Percentiles rank a stretch among this genome's conserved stretches.
Evolutionary conservation across 768 basidiomycete species (phyloP).

Genomic region (Tephrocybe sp.): DNA sequence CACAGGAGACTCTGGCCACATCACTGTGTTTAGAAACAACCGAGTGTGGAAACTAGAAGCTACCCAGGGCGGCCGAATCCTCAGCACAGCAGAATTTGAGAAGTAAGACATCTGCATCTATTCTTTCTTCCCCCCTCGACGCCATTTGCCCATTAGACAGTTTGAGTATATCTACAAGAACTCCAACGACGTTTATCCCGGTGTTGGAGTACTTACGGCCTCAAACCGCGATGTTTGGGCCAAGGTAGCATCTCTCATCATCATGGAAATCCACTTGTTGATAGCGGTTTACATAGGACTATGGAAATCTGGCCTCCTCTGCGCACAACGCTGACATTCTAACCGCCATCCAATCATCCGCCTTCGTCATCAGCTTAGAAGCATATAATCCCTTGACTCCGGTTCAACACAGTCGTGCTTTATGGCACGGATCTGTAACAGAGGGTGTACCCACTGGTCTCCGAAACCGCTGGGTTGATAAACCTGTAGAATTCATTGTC

Average conservation of each 20-base stretch:
- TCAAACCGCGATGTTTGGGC: constrained; percentile 89
- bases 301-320: constrained; percentile 55
- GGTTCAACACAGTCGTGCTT: constrained; percentile 61
- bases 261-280: constrained; percentile 2
- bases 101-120: constrained; percentile 43
- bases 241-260: constrained; percentile 47
- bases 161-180: constrained; percentile 71
- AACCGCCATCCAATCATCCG: constrained; percentile 77
- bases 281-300: constrained; percentile 47
- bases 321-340: constrained; percentile 65
- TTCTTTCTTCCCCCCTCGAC: background rate
- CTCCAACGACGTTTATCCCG: constrained; percentile 62
- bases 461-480: constrained; percentile 85
- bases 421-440: constrained; percentile 81
- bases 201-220: constrained; percentile 75
- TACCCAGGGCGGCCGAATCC: constrained; percentile 50
- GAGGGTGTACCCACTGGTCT: constrained; percentile 53
- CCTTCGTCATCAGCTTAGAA: constrained; percentile 84
- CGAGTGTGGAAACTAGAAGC: constrained; percentile 81
- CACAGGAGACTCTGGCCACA: constrained; percentile 66
- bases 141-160: constrained; percentile 46
- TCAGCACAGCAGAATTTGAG: constrained; percentile 66
- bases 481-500: constrained; percentile 85
- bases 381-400: constrained; percentile 49
- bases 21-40: constrained; percentile 85